A percentile compares a stretch with the other conserved stretches of the same genome.
Evolutionary conservation across 2,329 filamentous ascomycete species (phyloP).

Genomic region (Gaeumannomyces sp.): DNA sequence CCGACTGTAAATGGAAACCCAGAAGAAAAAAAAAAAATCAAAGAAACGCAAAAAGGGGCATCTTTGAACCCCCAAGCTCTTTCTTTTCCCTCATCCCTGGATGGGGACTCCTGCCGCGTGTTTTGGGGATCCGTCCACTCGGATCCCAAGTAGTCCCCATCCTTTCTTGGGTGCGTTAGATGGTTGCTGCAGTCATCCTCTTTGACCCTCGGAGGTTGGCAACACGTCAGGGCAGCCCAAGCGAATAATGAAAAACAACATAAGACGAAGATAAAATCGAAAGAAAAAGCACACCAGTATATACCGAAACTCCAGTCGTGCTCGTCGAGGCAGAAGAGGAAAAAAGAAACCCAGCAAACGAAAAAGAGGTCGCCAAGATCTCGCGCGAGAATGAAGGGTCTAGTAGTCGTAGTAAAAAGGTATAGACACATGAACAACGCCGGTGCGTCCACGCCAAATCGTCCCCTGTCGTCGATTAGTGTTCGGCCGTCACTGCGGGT

Average conservation of each 20-base stretch:
- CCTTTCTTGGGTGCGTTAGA: too few relatives aligned
- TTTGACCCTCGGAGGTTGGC: neutral
- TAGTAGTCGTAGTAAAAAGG: slow-evolving; percentile 1
- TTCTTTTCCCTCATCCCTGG: neutral
- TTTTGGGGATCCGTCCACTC: too few relatives aligned
- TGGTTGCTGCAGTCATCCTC: neutral
- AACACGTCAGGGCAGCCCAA: neutral
- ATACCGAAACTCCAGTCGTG: neutral
- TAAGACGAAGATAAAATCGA: neutral
- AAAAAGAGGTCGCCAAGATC: neutral
- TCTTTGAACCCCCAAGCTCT: neutral
- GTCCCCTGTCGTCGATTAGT: neutral
- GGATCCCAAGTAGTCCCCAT: too few relatives aligned
- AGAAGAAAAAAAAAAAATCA: neutral
- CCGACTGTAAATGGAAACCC: neutral
- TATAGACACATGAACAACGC: neutral
- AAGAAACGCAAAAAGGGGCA: neutral
- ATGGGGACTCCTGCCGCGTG: neutral
- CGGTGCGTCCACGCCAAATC: neutral
- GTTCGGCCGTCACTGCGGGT: slow-evolving; percentile 49
- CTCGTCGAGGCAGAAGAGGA: neutral
- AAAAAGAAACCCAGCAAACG: neutral
- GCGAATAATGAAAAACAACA: neutral
- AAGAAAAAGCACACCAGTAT: neutral
- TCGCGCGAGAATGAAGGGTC: neutral